Percentiles rank a stretch among this genome's conserved stretches.
Evolutionary conservation across 495 filamentous ascomycete species (phyloP).

Genomic region (Xylaria longipes): DNA sequence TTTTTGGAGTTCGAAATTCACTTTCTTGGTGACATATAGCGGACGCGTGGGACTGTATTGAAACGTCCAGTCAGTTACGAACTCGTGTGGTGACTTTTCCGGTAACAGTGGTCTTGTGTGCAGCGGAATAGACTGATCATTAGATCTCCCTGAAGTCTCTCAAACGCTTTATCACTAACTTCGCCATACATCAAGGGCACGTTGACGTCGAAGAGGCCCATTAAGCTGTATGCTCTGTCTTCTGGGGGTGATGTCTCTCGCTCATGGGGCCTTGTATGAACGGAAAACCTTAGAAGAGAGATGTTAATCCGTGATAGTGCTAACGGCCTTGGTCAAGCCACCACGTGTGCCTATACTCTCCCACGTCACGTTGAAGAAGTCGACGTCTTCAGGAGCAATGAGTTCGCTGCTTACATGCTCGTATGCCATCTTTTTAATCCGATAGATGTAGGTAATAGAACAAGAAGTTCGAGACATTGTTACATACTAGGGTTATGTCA

Average conservation of each 20-base stretch:
- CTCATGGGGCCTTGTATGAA: too few relatives aligned
- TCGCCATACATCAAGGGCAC: slow-evolving; percentile 24
- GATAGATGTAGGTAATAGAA: background rate
- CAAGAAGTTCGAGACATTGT: background rate
- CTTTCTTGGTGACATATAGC: background rate
- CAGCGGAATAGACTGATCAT: background rate
- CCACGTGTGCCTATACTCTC: background rate
- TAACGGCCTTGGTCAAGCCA: background rate
- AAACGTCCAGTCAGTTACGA: background rate
- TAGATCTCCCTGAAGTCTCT: background rate
- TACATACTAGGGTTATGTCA: background rate
- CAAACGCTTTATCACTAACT: background rate
- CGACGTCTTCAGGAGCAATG: background rate
- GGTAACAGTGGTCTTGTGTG: background rate
- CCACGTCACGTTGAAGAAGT: background rate
- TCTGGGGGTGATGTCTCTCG: slow-evolving; percentile 10
- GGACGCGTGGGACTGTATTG: background rate
- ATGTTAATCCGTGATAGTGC: background rate
- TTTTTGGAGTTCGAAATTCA: background rate
- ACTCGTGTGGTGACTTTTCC: background rate
- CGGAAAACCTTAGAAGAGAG: background rate
- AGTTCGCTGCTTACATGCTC: background rate
- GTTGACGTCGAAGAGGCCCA: slow-evolving; percentile 22
- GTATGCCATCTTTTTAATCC: background rate
- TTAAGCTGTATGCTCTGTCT: slow-evolving; percentile 19